Evolutionary conservation across 495 filamentous ascomycete genomes (phyloP).

Genomic region (Barbatosphaeria neglecta): DNA sequence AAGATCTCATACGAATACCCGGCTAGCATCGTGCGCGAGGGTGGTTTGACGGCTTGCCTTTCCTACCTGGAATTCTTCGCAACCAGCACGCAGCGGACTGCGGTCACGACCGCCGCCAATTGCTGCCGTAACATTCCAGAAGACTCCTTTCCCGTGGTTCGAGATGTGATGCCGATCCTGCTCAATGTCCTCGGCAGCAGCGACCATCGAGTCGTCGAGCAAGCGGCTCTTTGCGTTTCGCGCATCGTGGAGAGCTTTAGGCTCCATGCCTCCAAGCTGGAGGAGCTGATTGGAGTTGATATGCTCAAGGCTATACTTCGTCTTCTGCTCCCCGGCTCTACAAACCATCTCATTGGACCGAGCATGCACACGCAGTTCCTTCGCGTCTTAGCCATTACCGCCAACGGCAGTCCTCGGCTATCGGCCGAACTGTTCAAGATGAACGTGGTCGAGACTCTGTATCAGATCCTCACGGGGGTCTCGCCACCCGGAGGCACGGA

Average conservation of each 20-base stretch:
- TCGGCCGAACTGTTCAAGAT: conserved; percentile 90
- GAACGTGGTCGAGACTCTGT: conserved; percentile 95
- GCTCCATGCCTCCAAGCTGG: conserved; percentile 71
- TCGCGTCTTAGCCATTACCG: conserved; percentile 75
- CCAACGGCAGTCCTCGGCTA: conserved; percentile 73
- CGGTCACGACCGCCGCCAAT: conserved; percentile 93
- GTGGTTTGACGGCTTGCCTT: conserved; percentile 85
- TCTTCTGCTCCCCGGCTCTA: conserved; percentile 83
- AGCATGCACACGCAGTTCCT: conserved; percentile 97
- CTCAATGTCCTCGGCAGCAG: conserved; percentile 80
- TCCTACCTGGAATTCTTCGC: conserved; percentile 96
- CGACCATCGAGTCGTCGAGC: conserved; percentile 94
- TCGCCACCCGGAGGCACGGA: conserved; percentile 75
- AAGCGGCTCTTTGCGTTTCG: conserved; percentile 93
- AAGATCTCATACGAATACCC: conserved; percentile 98
- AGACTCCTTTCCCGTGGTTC: conserved; percentile 78
- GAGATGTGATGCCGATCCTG: conserved; percentile 91
- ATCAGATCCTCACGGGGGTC: conserved; percentile 94
- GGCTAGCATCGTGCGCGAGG: conserved; percentile 88
- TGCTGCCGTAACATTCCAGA: conserved; percentile 94
- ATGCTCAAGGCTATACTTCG: conserved; percentile 81
- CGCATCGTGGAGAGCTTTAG: conserved; percentile 95
- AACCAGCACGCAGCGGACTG: conserved; percentile 90
- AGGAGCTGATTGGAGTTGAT: conserved; percentile 79
- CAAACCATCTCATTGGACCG: conserved; percentile 80